These are phyloP conservation scores for Pichia membranifaciens DNA, from an alignment of 805 yeast species.

Conservation along the genomic window DNA sequence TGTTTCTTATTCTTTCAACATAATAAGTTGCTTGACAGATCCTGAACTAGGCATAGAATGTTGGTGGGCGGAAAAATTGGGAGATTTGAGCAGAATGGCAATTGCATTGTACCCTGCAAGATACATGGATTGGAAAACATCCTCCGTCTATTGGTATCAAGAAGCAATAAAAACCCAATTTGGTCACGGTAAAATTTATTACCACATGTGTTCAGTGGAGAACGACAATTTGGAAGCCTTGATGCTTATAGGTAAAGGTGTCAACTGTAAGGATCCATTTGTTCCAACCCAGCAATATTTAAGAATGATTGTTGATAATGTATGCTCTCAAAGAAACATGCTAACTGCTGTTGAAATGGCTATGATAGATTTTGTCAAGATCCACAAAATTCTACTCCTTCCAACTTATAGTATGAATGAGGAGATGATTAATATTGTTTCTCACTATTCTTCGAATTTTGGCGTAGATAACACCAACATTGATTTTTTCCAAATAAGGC, in stretches of 20 bases:
- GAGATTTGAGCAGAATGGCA: conserved; percentile 83
- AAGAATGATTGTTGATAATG: conserved; percentile 72
- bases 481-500: conserved; percentile 51
- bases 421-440: conserved; percentile 53
- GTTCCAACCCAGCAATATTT: conserved; percentile 78
- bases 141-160: conserved; percentile 80
- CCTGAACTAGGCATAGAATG: conserved; percentile 54
- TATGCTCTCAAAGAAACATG: conserved; percentile 57
- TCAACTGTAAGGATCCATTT: conserved; percentile 74
- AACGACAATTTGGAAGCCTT: conserved; percentile 71
- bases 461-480: conserved; percentile 61
- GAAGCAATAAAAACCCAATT: conserved; percentile 66
- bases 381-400: conserved; percentile 60
- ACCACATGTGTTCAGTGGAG: conserved; percentile 84
- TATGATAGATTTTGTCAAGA: conserved; percentile 56
- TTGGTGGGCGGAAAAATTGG: conserved; percentile 82
- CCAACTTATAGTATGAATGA: conserved; percentile 50
- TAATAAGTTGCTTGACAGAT: conserved; percentile 48
- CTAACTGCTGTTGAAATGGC: conserved; percentile 55
- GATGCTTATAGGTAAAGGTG: conserved; percentile 73
- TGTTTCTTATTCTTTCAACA: conserved; percentile 64
- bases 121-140: conserved; percentile 78
- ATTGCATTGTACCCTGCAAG: conserved; percentile 76
- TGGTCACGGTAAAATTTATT: conserved; percentile 81
- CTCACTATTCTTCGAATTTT: conserved; percentile 59